Percentiles rank a stretch among this genome's conserved stretches.
Evolutionary conservation across 495 filamentous ascomycete species (phyloP).

Genomic region (Cercophora samala): DNA sequence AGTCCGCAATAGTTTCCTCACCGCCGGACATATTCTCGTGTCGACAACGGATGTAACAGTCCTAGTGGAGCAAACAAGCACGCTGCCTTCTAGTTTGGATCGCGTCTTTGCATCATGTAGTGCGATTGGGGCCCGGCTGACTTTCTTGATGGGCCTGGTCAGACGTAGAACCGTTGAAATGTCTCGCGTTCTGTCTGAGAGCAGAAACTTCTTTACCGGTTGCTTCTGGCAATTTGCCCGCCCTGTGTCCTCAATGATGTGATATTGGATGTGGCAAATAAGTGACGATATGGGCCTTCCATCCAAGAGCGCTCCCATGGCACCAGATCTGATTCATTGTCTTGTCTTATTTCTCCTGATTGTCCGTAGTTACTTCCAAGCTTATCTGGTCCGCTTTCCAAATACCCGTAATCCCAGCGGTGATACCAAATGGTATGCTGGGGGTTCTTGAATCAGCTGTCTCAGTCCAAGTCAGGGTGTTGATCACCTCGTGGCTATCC

Average conservation of each 20-base stretch:
- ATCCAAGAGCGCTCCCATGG: background rate
- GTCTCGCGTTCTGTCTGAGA: background rate
- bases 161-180: background rate
- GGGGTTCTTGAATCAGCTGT: background rate
- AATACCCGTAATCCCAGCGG: background rate
- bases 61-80: slow-evolving; percentile 1
- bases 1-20: background rate
- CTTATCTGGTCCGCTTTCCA: background rate
- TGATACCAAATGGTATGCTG: background rate
- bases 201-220: background rate
- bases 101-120: background rate
- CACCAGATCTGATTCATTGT: background rate
- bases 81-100: background rate
- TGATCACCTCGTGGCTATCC: background rate
- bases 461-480: background rate
- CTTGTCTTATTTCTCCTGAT: background rate
- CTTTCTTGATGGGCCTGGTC: background rate
- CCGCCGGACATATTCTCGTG: background rate
- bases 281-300: background rate
- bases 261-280: background rate
- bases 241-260: background rate
- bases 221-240: background rate
- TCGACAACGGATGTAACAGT: background rate
- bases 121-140: background rate
- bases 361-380: background rate